Evolutionary conservation across 352 stramenopile species (phyloP), one percentile per base, ranked within the genome.

Genomic region (Halophytophthora batemanensis): DNA sequence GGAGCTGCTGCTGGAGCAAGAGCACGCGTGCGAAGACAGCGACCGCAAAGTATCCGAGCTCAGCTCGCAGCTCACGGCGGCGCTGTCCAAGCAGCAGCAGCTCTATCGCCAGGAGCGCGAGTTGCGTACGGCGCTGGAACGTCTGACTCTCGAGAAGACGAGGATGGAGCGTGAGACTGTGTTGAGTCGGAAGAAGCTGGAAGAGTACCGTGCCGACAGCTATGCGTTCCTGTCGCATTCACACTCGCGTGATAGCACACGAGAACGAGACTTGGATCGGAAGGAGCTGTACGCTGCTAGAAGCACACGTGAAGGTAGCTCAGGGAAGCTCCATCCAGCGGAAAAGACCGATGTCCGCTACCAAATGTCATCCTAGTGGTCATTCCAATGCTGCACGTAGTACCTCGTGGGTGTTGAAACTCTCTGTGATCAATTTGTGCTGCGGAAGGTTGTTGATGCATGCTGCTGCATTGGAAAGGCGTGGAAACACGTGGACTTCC

Each of bases 101-200:
- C 76, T 86, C 29, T 83, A 87, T 37, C 65, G 77, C 15, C 75
- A 87, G 54, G 80, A 91, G 37, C 74, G 79, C 10, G 77, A 91
- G 31, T 56, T 89, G 44, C 64, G 76, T 21, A 82, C 71, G 13
- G 47, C 76, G 6, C 39, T 87, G 15, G 80, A 91, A 33, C 57
- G 76, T 19, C 59, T 78, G 52, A 81, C 71, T 23, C 57, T 91
- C 2, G 80, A 89, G 37, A 80, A 81, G 50, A 71, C 76, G 40
- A 61, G 80, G 6, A 67, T 87, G 35, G 76, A 91, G 50, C 71
- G 80, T 22, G 80, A 91, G 45, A 59, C 73, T 13, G 65, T 59
- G 50, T 73, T 88, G 53, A 23, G 56, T 43, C 63, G 74, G 13
- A 82, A 79, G 46, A 82, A 82, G 39, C 44, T 85, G 3, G 71